phyloP scores from a whole-genome alignment of 257 asterid genomes.

The Galeopsis tetrahit region DNA sequence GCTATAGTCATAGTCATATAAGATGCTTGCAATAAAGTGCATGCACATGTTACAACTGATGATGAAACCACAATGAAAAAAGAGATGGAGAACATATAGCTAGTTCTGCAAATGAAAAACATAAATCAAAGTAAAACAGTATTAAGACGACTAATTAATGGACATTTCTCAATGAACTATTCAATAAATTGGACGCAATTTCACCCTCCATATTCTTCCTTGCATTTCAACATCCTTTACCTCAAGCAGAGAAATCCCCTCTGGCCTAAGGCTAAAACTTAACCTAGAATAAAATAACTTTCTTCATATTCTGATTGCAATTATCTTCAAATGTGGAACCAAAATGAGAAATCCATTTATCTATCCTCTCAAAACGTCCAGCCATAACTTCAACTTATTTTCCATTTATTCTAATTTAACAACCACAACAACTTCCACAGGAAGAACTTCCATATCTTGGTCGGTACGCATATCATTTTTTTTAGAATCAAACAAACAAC shows the following conservation, averaged over 20 bases:
- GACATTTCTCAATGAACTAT: neutral
- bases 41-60: neutral
- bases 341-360: neutral
- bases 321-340: neutral
- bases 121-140: constrained; percentile 19
- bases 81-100: constrained; percentile 20
- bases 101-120: constrained; percentile 16
- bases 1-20: neutral
- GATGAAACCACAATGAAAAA: constrained; percentile 7
- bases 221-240: neutral
- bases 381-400: constrained; percentile 6
- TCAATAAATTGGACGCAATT: constrained; percentile 1
- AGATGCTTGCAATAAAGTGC: constrained; percentile 5
- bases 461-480: neutral
- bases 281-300: neutral
- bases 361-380: constrained; percentile 1
- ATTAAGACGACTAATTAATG: neutral
- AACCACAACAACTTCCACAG: neutral
- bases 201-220: constrained; percentile 3
- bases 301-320: constrained; percentile 2
- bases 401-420: constrained; percentile 19
- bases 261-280: neutral
- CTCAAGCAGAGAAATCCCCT: neutral
- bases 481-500: neutral
- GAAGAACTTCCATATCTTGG: neutral